Evolutionary conservation across 2,329 filamentous ascomycete species (phyloP).

Genomic region (Neofusicoccum laricinum): DNA sequence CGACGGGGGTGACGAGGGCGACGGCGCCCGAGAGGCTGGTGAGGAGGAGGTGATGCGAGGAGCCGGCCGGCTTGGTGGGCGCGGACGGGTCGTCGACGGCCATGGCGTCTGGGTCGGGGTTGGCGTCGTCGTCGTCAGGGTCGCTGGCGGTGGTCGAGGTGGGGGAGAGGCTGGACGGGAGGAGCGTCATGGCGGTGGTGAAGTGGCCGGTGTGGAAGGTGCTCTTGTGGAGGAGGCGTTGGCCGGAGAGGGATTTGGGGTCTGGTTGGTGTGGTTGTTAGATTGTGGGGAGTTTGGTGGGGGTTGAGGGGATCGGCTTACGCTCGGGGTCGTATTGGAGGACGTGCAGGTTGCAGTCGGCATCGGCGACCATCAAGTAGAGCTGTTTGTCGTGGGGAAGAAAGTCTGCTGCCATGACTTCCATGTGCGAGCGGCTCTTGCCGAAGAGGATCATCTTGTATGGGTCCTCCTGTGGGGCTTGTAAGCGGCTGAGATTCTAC

Average conservation of each 20-base stretch:
- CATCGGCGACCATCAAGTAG: slow-evolving; percentile 78
- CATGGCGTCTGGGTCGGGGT: slow-evolving; percentile 26
- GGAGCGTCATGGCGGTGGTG: slow-evolving; percentile 69
- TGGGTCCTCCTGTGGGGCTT: slow-evolving; percentile 68
- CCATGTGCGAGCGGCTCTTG: slow-evolving; percentile 75
- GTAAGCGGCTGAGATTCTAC: slow-evolving; percentile 1
- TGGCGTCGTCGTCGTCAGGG: slow-evolving; percentile 32
- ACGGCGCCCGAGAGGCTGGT: slow-evolving; percentile 75
- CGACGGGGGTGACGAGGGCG: slow-evolving; percentile 71
- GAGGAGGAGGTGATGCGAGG: slow-evolving; percentile 57
- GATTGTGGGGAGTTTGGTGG: background rate
- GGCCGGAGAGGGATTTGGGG: slow-evolving; percentile 86
- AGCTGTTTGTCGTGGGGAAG: slow-evolving; percentile 81
- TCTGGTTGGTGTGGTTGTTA: slow-evolving; percentile 51
- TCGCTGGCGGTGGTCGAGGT: slow-evolving; percentile 33
- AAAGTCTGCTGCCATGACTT: slow-evolving; percentile 81
- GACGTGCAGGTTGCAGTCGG: slow-evolving; percentile 81
- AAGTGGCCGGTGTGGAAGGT: slow-evolving; percentile 85
- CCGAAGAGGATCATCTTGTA: slow-evolving; percentile 94
- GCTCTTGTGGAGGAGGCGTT: slow-evolving; percentile 79
- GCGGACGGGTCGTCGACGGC: slow-evolving; percentile 22
- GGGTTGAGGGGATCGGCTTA: slow-evolving; percentile 47
- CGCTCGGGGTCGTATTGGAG: slow-evolving; percentile 93
- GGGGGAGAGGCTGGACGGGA: slow-evolving; percentile 63
- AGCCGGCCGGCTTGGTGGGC: slow-evolving; percentile 25